Evolutionary conservation across 2,329 filamentous ascomycete genomes (phyloP), one percentile per base, ranked within the genome.

Genomic region (Phyllosticta citriasiana): DNA sequence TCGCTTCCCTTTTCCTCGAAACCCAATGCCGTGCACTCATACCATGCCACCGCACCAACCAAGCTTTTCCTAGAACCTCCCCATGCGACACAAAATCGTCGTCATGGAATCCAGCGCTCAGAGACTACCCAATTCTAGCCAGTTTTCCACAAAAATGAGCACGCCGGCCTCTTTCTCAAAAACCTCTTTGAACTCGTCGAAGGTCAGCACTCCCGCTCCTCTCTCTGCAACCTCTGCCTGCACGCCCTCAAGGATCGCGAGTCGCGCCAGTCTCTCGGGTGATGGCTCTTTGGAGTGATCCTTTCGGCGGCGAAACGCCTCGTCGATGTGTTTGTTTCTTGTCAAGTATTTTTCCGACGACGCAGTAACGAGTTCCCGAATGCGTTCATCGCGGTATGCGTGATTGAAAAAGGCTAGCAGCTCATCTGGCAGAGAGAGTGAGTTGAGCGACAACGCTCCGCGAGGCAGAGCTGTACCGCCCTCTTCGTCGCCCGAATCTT

Each of bases 131-230:
- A 59, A 50, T 53, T 59, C 57, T 35, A 62, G 51, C 61, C 61
- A 62, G 22, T 57, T 57, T 40, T 59, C 61, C 25, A 62, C 53
- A 24, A 62, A 59, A 5, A 52, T 53, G 52, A 59, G 51, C 19
- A 54, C 50, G 4, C 27, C 56, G 5, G 26, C 57, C 26, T 40
- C 27, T 2, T 57, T 54, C 35, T 52, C 19, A 57, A 59, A 55
- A 14, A 56, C 53, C 40, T 78, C 77, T 68, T 89, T 86, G 73
- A 97, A 95, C 73, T 97, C 94, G 0, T 82, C 80, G 65, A 87
- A 92, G 69, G 76, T 88, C 55, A 97, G 77, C 69, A 86, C 84
- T 0, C 91, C 93, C 5, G 86, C 88, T 0, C 91, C 92, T n/a
- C 88, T 90, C 26, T 90, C 81, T 61, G 79, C 80, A 1, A 89